These are phyloP conservation scores for Gracilaria domingensis DNA, from an alignment of 23 red algal genomes.

Conservation along the genomic window DNA sequence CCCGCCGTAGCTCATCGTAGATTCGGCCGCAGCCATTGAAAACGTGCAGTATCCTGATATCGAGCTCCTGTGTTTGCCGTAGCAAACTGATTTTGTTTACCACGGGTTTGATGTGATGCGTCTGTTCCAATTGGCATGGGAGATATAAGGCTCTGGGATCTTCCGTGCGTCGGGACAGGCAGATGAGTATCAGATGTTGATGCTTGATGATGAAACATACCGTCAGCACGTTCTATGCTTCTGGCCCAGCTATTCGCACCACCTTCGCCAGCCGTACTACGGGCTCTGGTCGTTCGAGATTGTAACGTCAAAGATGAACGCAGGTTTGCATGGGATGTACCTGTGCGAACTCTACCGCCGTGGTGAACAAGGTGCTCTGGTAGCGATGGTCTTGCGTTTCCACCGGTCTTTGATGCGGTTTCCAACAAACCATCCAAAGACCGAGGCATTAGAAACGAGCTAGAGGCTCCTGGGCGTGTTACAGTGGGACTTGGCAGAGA, in stretches of 20 bases:
- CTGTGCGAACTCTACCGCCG: background rate
- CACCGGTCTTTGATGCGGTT: slow-evolving; percentile 33
- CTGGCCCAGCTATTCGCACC: slow-evolving; percentile 70
- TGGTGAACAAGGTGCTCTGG: slow-evolving; percentile 26
- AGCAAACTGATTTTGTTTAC: background rate
- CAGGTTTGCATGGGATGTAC: slow-evolving; percentile 17
- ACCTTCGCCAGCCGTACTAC: slow-evolving; percentile 35
- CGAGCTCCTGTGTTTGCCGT: slow-evolving; percentile 12
- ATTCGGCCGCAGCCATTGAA: slow-evolving; percentile 66
- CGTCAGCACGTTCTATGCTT: slow-evolving; percentile 72
- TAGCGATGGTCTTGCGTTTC: slow-evolving; percentile 6
- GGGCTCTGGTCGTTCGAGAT: slow-evolving; percentile 1
- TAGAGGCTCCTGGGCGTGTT: background rate
- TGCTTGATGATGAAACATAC: slow-evolving; percentile 66
- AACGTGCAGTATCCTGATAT: slow-evolving; percentile 59
- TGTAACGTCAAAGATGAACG: background rate
- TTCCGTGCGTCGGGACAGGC: slow-evolving; percentile 34
- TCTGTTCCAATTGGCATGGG: slow-evolving; percentile 19
- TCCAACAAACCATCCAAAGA: slow-evolving; percentile 4
- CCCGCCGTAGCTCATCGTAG: slow-evolving; percentile 67
- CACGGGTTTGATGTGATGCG: slow-evolving; percentile 11
- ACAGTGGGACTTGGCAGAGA: background rate
- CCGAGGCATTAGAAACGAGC: background rate
- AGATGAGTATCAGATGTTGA: slow-evolving; percentile 76
- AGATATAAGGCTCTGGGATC: slow-evolving; percentile 56